Percentiles rank a stretch among this genome's conserved stretches.
phyloP scores from a whole-genome alignment of 2,329 filamentous ascomycete genomes.

The Aspergillus brasiliensis region DNA sequence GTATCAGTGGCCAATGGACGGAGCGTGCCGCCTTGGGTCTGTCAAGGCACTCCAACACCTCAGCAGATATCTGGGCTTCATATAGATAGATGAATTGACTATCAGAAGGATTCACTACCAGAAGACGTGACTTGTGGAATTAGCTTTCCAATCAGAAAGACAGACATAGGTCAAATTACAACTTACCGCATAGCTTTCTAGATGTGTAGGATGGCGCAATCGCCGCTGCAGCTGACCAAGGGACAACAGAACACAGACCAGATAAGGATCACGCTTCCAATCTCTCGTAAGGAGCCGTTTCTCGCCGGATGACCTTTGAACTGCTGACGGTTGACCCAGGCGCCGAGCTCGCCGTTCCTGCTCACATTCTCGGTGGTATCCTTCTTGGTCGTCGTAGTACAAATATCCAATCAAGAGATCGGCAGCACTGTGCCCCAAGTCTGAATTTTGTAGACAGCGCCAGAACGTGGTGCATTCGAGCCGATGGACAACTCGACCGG shows the following conservation, averaged over 20 bases:
- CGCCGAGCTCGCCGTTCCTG: too few relatives aligned
- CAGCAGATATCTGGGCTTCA: conserved; percentile 13
- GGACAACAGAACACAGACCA: conserved; percentile 17
- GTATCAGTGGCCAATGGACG: conserved; percentile 9
- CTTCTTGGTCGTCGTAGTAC: conserved; percentile 12
- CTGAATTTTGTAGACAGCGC: neutral
- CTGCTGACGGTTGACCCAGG: too few relatives aligned
- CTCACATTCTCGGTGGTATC: conserved; percentile 1
- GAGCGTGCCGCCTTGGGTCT: conserved; percentile 1
- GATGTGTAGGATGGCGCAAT: neutral
- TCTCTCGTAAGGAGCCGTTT: neutral
- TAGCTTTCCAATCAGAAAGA: neutral
- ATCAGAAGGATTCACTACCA: conserved; percentile 12
- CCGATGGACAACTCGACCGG: conserved; percentile 11
- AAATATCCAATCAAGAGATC: conserved; percentile 11
- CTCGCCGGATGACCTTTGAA: too few relatives aligned
- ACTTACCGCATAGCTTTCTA: conserved; percentile 11
- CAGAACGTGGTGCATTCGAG: conserved; percentile 11
- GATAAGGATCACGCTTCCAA: conserved; percentile 21
- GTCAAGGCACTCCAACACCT: conserved; percentile 8
- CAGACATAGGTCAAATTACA: neutral
- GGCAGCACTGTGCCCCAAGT: neutral
- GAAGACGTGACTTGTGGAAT: conserved; percentile 15
- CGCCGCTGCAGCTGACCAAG: conserved; percentile 19
- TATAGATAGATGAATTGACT: conserved; percentile 12